Conservation (phyloP, 345 rosid genomes). For the Lepidium sativum region DNA sequence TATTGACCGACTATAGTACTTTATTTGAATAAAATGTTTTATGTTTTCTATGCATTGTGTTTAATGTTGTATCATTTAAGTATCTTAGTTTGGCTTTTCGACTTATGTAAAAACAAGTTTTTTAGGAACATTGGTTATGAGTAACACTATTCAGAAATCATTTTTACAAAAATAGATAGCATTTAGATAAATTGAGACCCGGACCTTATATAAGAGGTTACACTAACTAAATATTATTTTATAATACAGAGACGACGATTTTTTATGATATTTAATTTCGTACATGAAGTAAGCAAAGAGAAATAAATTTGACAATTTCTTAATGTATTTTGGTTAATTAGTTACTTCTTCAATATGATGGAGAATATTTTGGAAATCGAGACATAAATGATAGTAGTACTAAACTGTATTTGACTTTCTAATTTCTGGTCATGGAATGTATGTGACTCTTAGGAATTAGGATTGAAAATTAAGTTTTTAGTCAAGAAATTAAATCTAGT, state of each 20-base stretch:
- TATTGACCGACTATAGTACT: slow-evolving; percentile 1
- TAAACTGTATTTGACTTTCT: not conserved
- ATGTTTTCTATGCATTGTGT: not conserved
- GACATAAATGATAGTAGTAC: not conserved
- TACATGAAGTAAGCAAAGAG: not conserved
- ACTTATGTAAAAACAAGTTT: not conserved
- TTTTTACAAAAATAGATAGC: not conserved
- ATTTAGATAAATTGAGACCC: not conserved
- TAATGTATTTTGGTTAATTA: not conserved
- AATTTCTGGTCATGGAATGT: not conserved
- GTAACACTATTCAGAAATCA: not conserved
- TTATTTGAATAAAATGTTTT: not conserved
- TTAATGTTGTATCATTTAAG: not conserved
- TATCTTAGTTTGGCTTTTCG: not conserved
- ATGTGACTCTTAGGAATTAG: slow-evolving; percentile 2
- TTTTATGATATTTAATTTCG: no score
- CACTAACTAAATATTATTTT: not conserved
- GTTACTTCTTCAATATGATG: not conserved
- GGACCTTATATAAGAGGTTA: not conserved
- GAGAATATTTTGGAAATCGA: not conserved
- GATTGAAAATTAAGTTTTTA: no score
- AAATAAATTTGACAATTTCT: no score
- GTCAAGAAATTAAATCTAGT: no score
- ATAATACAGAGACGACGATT: not conserved
- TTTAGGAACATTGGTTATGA: not conserved